Percentiles rank a stretch among this genome's conserved stretches.
These are phyloP conservation scores for Hapsidospora chrysogenum DNA, from an alignment of 495 filamentous ascomycete species.

Conservation along the genomic window DNA sequence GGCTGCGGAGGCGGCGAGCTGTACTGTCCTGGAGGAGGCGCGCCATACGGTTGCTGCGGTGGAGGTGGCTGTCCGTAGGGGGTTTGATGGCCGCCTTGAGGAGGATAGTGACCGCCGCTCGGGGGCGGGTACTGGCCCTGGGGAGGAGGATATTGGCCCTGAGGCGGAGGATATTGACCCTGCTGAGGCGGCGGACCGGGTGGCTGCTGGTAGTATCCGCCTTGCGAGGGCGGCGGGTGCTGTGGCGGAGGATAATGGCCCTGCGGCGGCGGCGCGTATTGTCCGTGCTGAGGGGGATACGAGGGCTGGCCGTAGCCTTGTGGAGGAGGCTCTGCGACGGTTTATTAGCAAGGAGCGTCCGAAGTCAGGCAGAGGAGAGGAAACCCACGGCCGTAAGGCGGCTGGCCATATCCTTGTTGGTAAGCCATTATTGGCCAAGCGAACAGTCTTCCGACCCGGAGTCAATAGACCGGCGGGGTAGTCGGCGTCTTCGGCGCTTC, in stretches of 20 bases:
- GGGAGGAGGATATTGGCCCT: conserved; percentile 20
- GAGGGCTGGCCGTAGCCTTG: conserved; percentile 10
- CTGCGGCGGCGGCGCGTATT: conserved; percentile 4
- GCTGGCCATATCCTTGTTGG: conserved; percentile 4
- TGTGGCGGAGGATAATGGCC: conserved; percentile 10
- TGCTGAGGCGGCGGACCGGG: conserved; percentile 16
- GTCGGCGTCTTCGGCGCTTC: too few species aligned
- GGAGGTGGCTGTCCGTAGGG: conserved; percentile 8
- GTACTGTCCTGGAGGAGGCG: conserved; percentile 15
- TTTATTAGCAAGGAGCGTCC: conserved; percentile 2
- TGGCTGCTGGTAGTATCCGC: conserved; percentile 7
- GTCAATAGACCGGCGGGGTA: too few species aligned
- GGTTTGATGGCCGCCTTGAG: not conserved
- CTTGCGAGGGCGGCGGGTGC: conserved; percentile 13
- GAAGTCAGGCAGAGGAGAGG: not conserved
- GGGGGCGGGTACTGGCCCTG: conserved; percentile 8
- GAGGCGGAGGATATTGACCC: conserved; percentile 16
- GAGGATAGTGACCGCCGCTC: not conserved
- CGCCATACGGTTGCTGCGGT: conserved; percentile 12
- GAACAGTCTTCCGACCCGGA: too few species aligned
- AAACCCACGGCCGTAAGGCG: conserved; percentile 5
- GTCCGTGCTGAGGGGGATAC: conserved; percentile 7
- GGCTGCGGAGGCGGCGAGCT: conserved; percentile 8
- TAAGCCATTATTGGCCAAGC: conserved; percentile 4
- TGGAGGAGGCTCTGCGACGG: conserved; percentile 12